A percentile compares a stretch with the other conserved stretches of the same genome.
Conservation (phyloP, 805 yeast genomes). For the Saccharomyces jurei region DNA sequence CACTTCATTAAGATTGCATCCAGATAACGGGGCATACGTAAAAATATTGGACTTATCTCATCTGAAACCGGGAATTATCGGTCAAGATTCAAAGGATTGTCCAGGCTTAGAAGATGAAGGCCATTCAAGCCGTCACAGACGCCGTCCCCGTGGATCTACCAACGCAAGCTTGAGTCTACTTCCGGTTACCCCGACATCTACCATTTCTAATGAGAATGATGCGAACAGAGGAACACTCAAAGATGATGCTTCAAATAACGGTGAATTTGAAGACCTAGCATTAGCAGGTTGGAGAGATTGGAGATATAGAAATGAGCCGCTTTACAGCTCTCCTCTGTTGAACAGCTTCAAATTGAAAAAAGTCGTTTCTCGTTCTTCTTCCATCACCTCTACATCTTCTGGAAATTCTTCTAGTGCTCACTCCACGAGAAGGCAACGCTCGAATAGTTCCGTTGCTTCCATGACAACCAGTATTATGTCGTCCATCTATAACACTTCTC, state of each 20-base stretch:
- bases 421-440: constrained; percentile 14
- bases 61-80: constrained; percentile 34
- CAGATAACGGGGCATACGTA: constrained; percentile 50
- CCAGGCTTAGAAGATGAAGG: constrained; percentile 5
- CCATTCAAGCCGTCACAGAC: background rate
- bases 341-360: constrained; percentile 24
- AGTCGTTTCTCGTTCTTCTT: constrained; percentile 18
- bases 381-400: constrained; percentile 14
- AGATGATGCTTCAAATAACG: background rate
- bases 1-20: constrained; percentile 50
- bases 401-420: constrained; percentile 1
- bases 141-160: background rate
- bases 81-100: constrained; percentile 14
- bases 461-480: constrained; percentile 28
- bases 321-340: constrained; percentile 39
- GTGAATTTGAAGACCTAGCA: constrained; percentile 23
- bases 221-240: background rate
- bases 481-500: constrained; percentile 19
- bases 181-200: background rate
- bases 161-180: background rate
- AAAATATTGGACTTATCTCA: constrained; percentile 50
- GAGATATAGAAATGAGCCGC: constrained; percentile 68
- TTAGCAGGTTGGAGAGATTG: constrained; percentile 90
- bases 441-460: constrained; percentile 25
- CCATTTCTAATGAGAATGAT: background rate